A percentile compares a stretch with the other conserved stretches of the same genome.
Evolutionary conservation across 495 filamentous ascomycete genomes (phyloP).

Genomic region (Physcia stellaris): DNA sequence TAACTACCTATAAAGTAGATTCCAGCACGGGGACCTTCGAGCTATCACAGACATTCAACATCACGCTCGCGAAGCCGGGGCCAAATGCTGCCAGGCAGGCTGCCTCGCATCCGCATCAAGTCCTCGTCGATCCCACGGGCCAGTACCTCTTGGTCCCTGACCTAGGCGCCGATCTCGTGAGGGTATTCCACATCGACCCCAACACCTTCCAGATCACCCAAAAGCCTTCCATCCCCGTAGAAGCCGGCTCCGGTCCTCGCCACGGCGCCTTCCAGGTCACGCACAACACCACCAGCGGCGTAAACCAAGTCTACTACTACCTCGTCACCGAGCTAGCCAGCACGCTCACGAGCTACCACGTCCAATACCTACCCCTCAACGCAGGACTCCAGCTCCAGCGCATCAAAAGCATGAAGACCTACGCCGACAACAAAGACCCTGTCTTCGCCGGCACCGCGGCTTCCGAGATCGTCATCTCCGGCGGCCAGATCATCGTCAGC

Average conservation of each 20-base stretch:
- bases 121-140: slow-evolving; percentile 54
- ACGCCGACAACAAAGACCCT: slow-evolving; percentile 8
- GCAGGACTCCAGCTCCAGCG: slow-evolving; percentile 29
- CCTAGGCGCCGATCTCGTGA: slow-evolving; percentile 57
- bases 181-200: slow-evolving; percentile 34
- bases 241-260: slow-evolving; percentile 48
- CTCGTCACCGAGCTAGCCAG: slow-evolving; percentile 49
- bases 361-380: slow-evolving; percentile 33
- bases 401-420: slow-evolving; percentile 21
- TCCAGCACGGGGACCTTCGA: slow-evolving; percentile 2
- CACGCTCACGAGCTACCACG: slow-evolving; percentile 40
- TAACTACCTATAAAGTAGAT: slow-evolving; percentile 4
- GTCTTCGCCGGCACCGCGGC: slow-evolving; percentile 24
- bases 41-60: slow-evolving; percentile 35
- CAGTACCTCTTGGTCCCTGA: slow-evolving; percentile 54
- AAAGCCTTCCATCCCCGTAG: slow-evolving; percentile 14
- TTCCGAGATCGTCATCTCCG: slow-evolving; percentile 19
- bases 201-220: slow-evolving; percentile 8
- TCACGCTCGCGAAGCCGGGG: slow-evolving; percentile 34
- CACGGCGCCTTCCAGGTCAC: slow-evolving; percentile 46
- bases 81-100: slow-evolving; percentile 41
- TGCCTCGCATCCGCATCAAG: slow-evolving; percentile 56
- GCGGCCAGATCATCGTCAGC: slow-evolving; percentile 25
- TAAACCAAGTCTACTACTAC: slow-evolving; percentile 41
- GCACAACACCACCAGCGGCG: slow-evolving; percentile 14